These are phyloP conservation scores for Cladophialophora carrionii DNA, from an alignment of 2,329 filamentous ascomycete genomes.

Conservation along the genomic window DNA sequence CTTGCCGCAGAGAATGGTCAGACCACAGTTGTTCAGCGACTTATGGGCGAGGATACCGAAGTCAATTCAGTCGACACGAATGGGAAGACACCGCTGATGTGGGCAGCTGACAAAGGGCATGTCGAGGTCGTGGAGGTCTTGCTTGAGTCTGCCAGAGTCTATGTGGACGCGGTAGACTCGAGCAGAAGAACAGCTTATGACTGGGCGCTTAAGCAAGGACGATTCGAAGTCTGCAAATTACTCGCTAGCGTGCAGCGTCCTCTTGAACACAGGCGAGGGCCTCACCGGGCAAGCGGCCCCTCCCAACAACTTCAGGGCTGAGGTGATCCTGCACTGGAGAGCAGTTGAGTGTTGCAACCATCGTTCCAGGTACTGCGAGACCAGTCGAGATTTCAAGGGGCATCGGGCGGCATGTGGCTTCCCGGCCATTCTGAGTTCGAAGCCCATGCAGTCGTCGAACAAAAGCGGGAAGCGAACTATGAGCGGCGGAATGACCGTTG, in stretches of 20 bases:
- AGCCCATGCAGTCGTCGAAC: background rate
- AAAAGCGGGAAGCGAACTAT: background rate
- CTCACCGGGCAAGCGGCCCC: background rate
- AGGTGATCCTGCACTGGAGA: background rate
- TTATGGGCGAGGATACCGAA: background rate
- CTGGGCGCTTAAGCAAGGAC: background rate
- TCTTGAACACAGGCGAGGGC: background rate
- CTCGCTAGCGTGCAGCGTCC: background rate
- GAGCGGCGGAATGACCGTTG: background rate
- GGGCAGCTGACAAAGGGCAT: background rate
- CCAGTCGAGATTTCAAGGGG: background rate
- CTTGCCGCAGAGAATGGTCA: conserved; percentile 1
- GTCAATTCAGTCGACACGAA: background rate
- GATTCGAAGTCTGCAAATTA: background rate
- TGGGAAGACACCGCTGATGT: background rate
- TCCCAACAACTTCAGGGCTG: background rate
- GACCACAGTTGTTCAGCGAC: background rate
- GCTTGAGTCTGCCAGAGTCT: background rate
- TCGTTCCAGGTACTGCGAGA: background rate
- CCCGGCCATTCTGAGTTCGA: background rate
- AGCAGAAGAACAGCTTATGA: background rate
- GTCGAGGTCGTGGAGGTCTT: background rate
- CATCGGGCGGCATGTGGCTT: background rate
- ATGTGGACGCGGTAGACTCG: background rate
- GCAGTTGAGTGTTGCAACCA: background rate